Evolutionary conservation across 306 rosid genomes (phyloP), one percentile per base, ranked within the genome.

Genomic region (Inga leiocalycina): DNA sequence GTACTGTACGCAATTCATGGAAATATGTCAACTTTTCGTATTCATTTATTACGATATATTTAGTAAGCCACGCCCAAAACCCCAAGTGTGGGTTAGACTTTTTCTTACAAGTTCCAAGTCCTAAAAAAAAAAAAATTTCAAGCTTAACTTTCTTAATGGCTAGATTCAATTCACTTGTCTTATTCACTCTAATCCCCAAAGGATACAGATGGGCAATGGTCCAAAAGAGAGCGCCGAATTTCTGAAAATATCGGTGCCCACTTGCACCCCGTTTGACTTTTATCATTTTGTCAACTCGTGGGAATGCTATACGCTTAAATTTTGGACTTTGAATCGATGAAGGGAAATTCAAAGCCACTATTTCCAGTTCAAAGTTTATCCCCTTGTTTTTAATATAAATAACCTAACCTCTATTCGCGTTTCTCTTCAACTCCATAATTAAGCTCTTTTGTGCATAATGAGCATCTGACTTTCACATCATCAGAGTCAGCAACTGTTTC

Each of bases 221-320:
- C 43, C 43, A 39, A 39, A 7, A 39, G 43, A 39, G 43, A 39
- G 84, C 87, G 64, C 48, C 34, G 76, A 41, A 45, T 39, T 52
- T 35, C 79, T 59, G 88, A 27, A 79, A 78, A 65, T 35, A 54
- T 78, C 65, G 35, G 75, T 64, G 67, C 45, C 81, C 52, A 59
- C 74, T 84, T 78, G 78, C 75, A 62, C 68, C 20, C 27, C 81
- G 77, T 77, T 83, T 86, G 97, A 94, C 95, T 74, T 85, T 81
- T 79, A 0, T 20, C 0, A 27, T 37, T 82, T 82, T 87, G 98
- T 93, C 98, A 92, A 85, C 91, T 69, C 85, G 66, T 81, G 80
- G 74, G 78, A 83, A 83, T 12, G 30, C 79, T 51, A 19, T 51
- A 51, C 66, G 57, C 64, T 41, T 34, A 81, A 27, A 24, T 19